Evolutionary conservation across 2,329 filamentous ascomycete species (phyloP), one percentile per base, ranked within the genome.

Genomic region (Pseudodiploospora longispora): DNA sequence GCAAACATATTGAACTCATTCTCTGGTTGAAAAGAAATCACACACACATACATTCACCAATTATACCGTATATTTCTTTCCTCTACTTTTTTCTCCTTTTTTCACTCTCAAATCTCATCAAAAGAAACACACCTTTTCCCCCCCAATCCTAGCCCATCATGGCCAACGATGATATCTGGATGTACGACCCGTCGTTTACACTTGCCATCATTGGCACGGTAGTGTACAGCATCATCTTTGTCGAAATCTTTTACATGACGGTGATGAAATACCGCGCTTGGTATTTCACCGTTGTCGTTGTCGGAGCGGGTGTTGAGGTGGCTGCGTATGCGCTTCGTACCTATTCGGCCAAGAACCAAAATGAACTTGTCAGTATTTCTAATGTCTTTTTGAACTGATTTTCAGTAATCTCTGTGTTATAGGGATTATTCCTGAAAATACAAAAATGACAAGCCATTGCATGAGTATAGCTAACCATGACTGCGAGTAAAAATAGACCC

Each of bases 171-270:
- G 10, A 27, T 40, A 60, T 72, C 19, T 74, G 68, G 62, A 63
- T 66, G 47, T 74, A 72, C 51, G 52, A 59, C 12, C 66, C 69
- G n/a, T 69, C 67, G 29, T 58, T 68, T 7, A 50, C 68, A 4
- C 61, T 68, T 5, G 61, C 70, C 35, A 56, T 72, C 33, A 47
- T 70, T 5, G 69, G 67, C 41, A 59, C 65, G 1, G 50, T 67
- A 36, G 50, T 71, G 10, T 72, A 71, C 48, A 44, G 64, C 35
- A 44, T 69, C 30, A 55, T 69, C 0, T 61, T 66, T 39, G 10
- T 61, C 31, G 56, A 59, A 49, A 62, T 70, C 30, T 48, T 58
- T 4, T 70, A 68, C 50, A 57, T 66, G 35, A 71, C 66, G n/a
- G 43, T 68, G 34, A 51, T 70, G 50, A 62, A 59, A 31, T 64